Evolutionary conservation across 305 asterid genomes (phyloP).

Genomic region (Lippia alba): DNA sequence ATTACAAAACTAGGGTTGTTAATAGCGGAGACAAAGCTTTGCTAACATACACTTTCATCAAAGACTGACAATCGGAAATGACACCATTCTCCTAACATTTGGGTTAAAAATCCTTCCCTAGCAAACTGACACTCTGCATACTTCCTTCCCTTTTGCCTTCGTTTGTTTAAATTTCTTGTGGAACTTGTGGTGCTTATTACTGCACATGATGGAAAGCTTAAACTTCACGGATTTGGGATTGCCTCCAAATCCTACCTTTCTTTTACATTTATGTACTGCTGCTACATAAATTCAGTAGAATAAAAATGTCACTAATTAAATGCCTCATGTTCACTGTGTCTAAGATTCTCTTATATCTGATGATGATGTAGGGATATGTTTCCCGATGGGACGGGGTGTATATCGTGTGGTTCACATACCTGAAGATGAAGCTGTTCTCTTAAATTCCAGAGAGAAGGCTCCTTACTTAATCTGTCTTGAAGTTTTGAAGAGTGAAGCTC

Average conservation of each 20-base stretch:
- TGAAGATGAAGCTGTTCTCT: conserved; percentile 96
- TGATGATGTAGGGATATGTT: conserved; percentile 78
- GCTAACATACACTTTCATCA: no score
- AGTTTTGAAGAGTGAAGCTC: conserved; percentile 86
- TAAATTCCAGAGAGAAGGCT: conserved; percentile 99
- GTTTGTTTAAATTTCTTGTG: background rate
- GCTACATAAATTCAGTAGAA: conserved; percentile 3
- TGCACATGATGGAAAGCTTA: conserved; percentile 11
- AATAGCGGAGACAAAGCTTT: no score
- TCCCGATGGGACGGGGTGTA: conserved; percentile 96
- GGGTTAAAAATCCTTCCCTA: no score
- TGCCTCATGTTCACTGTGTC: conserved; percentile 3
- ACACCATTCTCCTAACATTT: no score
- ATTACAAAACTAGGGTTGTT: no score
- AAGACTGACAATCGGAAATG: no score
- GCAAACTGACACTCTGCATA: no score
- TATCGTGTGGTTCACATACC: conserved; percentile 98
- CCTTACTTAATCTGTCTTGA: conserved; percentile 96
- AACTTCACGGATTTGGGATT: conserved; percentile 3
- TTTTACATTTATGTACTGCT: conserved; percentile 26
- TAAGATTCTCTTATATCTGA: conserved; percentile 33
- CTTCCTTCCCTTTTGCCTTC: no score
- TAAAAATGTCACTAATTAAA: conserved; percentile 1
- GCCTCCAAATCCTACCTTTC: background rate
- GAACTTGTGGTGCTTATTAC: conserved; percentile 12